A percentile compares a stretch with the other conserved stretches of the same genome.
These are phyloP conservation scores for Madurella fahalii DNA, from an alignment of 2,329 filamentous ascomycete species.

Conservation along the genomic window DNA sequence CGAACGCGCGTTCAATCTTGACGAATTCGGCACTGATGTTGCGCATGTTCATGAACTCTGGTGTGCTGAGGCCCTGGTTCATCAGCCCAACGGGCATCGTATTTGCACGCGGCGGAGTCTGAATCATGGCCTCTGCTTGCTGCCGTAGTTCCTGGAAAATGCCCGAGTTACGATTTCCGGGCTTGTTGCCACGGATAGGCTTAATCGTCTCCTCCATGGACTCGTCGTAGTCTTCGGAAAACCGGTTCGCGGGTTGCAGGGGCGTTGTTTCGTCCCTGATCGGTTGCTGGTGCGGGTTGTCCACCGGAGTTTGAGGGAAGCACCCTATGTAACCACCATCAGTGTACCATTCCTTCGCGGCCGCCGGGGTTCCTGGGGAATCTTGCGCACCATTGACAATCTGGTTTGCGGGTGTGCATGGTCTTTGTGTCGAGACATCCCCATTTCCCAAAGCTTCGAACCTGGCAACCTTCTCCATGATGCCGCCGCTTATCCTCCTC, in stretches of 20 bases:
- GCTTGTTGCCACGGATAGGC: constrained; percentile 38
- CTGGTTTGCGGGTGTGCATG: constrained; percentile 60
- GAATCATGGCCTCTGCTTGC: constrained; percentile 49
- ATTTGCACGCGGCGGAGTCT: constrained; percentile 54
- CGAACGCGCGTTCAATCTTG: constrained; percentile 32
- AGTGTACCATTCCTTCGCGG: constrained; percentile 16
- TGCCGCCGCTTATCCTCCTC: constrained; percentile 56
- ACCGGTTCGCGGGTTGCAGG: constrained; percentile 42
- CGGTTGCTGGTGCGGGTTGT: constrained; percentile 53
- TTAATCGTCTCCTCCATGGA: constrained; percentile 65
- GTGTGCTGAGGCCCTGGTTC: constrained; percentile 52
- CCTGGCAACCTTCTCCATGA: constrained; percentile 56
- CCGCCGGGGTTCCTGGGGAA: not conserved
- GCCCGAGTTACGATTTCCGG: constrained; percentile 43
- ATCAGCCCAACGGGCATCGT: constrained; percentile 38
- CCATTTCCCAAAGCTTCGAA: constrained; percentile 48
- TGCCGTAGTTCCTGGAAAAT: constrained; percentile 58
- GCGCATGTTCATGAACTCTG: constrained; percentile 51
- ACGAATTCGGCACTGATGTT: constrained; percentile 34
- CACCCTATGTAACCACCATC: constrained; percentile 45
- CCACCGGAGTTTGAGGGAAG: constrained; percentile 63
- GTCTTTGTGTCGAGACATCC: constrained; percentile 42
- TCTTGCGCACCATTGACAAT: constrained; percentile 52
- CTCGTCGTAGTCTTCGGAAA: constrained; percentile 59
- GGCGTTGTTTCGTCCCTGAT: constrained; percentile 36